Conservation (phyloP, 2,329 filamentous ascomycete species). For the Aspergillus pseudoviridinutans region DNA sequence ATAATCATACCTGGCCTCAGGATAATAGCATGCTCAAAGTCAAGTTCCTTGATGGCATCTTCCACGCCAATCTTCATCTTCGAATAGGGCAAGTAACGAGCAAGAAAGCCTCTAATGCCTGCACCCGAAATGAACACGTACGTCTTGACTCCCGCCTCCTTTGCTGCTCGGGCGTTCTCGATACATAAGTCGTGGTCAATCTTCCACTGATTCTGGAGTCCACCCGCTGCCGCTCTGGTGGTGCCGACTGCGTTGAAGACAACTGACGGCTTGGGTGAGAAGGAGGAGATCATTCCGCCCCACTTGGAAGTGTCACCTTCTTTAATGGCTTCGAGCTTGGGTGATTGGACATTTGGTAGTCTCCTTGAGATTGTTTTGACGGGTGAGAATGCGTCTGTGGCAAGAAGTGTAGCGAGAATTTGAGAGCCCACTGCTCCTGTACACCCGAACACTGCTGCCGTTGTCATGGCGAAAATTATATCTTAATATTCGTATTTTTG, state of each 20-base stretch:
- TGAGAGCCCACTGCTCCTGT: constrained; percentile 31
- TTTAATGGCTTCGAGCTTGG: constrained; percentile 25
- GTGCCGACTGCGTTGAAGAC: constrained; percentile 35
- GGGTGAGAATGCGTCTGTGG: constrained; percentile 17
- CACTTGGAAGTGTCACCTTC: constrained; percentile 31
- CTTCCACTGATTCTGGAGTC: constrained; percentile 33
- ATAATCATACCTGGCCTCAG: constrained; percentile 36
- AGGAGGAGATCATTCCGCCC: constrained; percentile 20
- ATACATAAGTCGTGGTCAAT: constrained; percentile 37
- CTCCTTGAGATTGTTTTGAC: constrained; percentile 27
- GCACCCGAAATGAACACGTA: constrained; percentile 35
- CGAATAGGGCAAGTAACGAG: constrained; percentile 29
- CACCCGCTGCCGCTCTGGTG: constrained; percentile 29
- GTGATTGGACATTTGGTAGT: constrained; percentile 19
- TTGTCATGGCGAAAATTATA: constrained; percentile 18
- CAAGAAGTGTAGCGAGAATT: constrained; percentile 26
- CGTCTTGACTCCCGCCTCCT: constrained; percentile 31
- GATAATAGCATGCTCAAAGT: constrained; percentile 36
- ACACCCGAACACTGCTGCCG: constrained; percentile 28
- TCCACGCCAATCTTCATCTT: constrained; percentile 38
- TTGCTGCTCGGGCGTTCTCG: constrained; percentile 33
- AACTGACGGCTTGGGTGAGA: constrained; percentile 21
- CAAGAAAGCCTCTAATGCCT: constrained; percentile 27
- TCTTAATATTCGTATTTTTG: too few relatives aligned
- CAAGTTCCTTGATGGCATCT: constrained; percentile 31